Evolutionary conservation across 306 rosid species (phyloP).

Genomic region (Lathyrus sativus): DNA sequence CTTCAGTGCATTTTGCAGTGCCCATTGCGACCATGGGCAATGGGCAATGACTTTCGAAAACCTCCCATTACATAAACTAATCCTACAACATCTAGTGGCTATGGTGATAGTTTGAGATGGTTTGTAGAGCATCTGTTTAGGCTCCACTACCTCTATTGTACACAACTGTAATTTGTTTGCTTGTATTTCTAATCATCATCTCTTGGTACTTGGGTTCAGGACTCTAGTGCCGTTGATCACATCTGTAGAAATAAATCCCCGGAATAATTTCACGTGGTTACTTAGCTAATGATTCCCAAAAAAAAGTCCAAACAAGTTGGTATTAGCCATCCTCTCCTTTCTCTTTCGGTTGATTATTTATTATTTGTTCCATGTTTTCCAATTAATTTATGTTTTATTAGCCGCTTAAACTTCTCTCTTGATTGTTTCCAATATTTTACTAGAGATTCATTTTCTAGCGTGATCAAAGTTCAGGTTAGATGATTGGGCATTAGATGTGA

Average conservation of each 20-base stretch:
- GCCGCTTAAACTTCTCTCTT: background rate
- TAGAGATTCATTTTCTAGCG: background rate
- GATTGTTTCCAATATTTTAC: constrained; percentile 3
- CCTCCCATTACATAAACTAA: background rate
- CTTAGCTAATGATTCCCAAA: background rate
- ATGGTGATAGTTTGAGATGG: background rate
- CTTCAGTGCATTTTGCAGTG: background rate
- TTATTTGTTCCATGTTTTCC: background rate
- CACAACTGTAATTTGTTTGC: constrained; percentile 2
- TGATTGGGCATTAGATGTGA: background rate
- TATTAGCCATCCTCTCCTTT: constrained; percentile 6
- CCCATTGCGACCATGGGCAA: constrained; percentile 1
- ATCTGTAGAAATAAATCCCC: background rate
- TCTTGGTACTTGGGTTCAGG: background rate
- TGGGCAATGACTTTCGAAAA: background rate
- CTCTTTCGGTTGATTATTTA: background rate
- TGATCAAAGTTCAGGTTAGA: constrained; percentile 1
- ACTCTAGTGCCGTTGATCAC: background rate
- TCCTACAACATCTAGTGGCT: background rate
- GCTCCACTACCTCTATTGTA: constrained; percentile 13
- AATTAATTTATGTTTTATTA: background rate
- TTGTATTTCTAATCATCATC: background rate
- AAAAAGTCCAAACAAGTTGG: background rate
- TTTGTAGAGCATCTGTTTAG: background rate
- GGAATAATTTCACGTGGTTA: background rate